Conservation (phyloP, 2,329 filamentous ascomycete genomes). For the Curvularia verruculosa region DNA sequence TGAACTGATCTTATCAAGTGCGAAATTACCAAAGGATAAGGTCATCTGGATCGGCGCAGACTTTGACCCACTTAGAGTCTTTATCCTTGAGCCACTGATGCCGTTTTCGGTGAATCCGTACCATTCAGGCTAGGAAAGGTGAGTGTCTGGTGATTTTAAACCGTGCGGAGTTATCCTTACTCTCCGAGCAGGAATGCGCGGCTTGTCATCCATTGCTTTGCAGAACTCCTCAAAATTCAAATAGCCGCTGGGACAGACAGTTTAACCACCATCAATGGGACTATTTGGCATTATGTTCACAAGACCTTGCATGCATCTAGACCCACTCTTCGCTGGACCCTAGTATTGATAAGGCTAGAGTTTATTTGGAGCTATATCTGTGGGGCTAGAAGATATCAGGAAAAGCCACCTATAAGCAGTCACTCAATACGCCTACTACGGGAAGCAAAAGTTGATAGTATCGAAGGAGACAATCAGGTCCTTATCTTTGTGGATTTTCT, state of each 20-base stretch:
- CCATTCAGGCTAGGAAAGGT: slow-evolving; percentile 32
- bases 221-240: slow-evolving; percentile 42
- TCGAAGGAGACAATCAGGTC: slow-evolving; percentile 52
- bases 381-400: slow-evolving; percentile 23
- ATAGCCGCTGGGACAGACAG: slow-evolving; percentile 45
- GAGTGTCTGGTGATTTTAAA: too few species aligned
- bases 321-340: slow-evolving; percentile 49
- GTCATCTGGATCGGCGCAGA: slow-evolving; percentile 53
- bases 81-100: slow-evolving; percentile 52
- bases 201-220: slow-evolving; percentile 31
- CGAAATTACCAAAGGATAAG: slow-evolving; percentile 47
- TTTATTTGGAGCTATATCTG: slow-evolving; percentile 32
- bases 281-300: slow-evolving; percentile 54
- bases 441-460: slow-evolving; percentile 46
- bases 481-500: slow-evolving; percentile 45
- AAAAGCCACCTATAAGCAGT: neutral
- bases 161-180: too few species aligned
- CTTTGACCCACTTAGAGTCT: slow-evolving; percentile 50
- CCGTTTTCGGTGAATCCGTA: slow-evolving; percentile 43
- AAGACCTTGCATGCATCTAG: slow-evolving; percentile 60
- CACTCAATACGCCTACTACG: neutral
- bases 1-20: too few species aligned
- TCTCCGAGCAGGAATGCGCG: slow-evolving; percentile 39
- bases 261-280: slow-evolving; percentile 48
- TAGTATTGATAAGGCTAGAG: slow-evolving; percentile 48